These are phyloP conservation scores for Sporisorium graminicola DNA, from an alignment of 1,284 basidiomycete species.

Conservation along the genomic window DNA sequence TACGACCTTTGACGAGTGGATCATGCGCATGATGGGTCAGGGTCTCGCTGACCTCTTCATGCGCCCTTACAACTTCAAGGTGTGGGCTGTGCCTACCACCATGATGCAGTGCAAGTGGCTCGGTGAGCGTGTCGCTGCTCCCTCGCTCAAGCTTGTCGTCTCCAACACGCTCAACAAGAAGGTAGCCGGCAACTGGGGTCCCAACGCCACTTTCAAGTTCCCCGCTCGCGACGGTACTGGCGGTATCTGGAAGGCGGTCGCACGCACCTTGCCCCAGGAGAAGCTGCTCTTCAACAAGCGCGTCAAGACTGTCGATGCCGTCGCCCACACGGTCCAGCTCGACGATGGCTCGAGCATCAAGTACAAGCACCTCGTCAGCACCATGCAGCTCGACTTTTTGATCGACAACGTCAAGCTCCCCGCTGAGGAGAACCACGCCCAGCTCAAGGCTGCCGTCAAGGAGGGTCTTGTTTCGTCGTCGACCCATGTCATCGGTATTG, in stretches of 20 bases:
- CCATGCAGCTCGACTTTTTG: slow-evolving; percentile 72
- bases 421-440: slow-evolving; percentile 68
- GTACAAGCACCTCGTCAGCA: slow-evolving; percentile 73
- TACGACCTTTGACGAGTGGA: slow-evolving; percentile 73
- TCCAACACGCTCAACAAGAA: slow-evolving; percentile 73
- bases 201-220: slow-evolving; percentile 74
- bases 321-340: slow-evolving; percentile 71
- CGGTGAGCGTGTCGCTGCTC: slow-evolving; percentile 74
- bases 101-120: slow-evolving; percentile 75
- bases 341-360: slow-evolving; percentile 71
- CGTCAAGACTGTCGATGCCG: slow-evolving; percentile 71
- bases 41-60: slow-evolving; percentile 74
- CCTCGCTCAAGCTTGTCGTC: slow-evolving; percentile 72
- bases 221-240: slow-evolving; percentile 73
- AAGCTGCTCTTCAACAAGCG: slow-evolving; percentile 71
- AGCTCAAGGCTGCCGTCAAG: slow-evolving; percentile 69
- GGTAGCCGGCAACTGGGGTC: slow-evolving; percentile 73
- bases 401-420: slow-evolving; percentile 70
- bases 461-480: slow-evolving; percentile 72
- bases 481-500: slow-evolving; percentile 74
- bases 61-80: slow-evolving; percentile 75
- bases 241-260: slow-evolving; percentile 74
- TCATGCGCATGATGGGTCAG: slow-evolving; percentile 72
- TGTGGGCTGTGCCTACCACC: slow-evolving; percentile 73
- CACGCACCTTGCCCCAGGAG: slow-evolving; percentile 71